These are phyloP conservation scores for Artemisia tridentata DNA, from an alignment of 129 eudicot genomes.

Conservation along the genomic window DNA sequence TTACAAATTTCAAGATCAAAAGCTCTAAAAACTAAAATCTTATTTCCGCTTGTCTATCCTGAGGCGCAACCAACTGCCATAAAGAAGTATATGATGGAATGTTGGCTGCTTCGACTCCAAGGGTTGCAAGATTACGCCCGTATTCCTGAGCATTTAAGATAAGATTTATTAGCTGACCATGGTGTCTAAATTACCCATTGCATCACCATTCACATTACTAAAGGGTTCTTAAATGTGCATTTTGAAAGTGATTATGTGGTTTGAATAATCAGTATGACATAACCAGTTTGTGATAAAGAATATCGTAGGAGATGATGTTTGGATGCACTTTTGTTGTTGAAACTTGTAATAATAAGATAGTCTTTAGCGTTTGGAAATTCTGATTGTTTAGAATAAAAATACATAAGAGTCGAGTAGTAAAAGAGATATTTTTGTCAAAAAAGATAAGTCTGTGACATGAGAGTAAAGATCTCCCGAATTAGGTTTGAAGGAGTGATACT, in stretches of 20 bases:
- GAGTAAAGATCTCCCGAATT: too few species aligned
- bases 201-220: not conserved
- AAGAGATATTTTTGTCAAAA: too few species aligned
- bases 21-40: slow-evolving; percentile 42
- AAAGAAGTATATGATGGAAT: slow-evolving; percentile 70
- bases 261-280: too few species aligned
- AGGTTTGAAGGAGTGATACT: too few species aligned
- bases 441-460: too few species aligned
- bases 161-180: not conserved
- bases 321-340: too few species aligned
- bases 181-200: not conserved
- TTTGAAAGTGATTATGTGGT: not conserved
- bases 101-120: slow-evolving; percentile 81
- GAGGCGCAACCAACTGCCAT: slow-evolving; percentile 92
- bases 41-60: slow-evolving; percentile 64
- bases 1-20: not conserved
- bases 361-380: too few species aligned
- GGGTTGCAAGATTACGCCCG: slow-evolving; percentile 70
- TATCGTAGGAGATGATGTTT: too few species aligned
- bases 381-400: too few species aligned
- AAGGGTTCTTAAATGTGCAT: not conserved
- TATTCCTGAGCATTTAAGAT: slow-evolving; percentile 57
- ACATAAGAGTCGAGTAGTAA: too few species aligned
- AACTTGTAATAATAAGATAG: too few species aligned
- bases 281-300: too few species aligned